Evolutionary conservation across 257 asterid genomes (phyloP).

Genomic region (Rauvolfia tetraphylla): DNA sequence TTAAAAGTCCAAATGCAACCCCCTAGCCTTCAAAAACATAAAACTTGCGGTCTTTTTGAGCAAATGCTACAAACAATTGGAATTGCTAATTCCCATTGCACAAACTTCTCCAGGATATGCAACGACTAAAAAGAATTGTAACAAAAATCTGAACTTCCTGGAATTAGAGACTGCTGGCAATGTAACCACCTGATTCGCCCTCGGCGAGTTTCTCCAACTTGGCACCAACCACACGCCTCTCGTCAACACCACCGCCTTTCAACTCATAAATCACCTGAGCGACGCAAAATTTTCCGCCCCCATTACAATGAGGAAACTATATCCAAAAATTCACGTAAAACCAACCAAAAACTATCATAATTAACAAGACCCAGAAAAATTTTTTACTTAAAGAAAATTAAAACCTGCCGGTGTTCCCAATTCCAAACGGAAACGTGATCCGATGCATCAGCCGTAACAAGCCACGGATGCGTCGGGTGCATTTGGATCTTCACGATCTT

Average conservation of each 20-base stretch:
- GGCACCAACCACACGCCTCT: slow-evolving; percentile 98
- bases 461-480: slow-evolving; percentile 99
- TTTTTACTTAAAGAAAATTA: background rate
- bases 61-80: background rate
- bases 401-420: slow-evolving; percentile 99
- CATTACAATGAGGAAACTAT: background rate
- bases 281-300: background rate
- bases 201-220: slow-evolving; percentile 95
- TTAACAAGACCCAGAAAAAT: background rate
- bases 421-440: slow-evolving; percentile 99
- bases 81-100: background rate
- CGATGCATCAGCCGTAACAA: slow-evolving; percentile 93
- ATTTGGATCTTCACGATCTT: slow-evolving; percentile 92
- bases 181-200: slow-evolving; percentile 72
- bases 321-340: background rate
- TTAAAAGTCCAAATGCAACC: background rate
- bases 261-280: slow-evolving; percentile 86
- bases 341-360: background rate
- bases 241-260: slow-evolving; percentile 98
- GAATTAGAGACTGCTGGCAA: background rate
- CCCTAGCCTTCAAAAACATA: background rate
- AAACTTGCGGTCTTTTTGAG: background rate
- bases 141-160: background rate
- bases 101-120: background rate
- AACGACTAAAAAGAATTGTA: background rate